Evolutionary conservation across 2,329 filamentous ascomycete genomes (phyloP).

Genomic region (Fusarium subglutinans): DNA sequence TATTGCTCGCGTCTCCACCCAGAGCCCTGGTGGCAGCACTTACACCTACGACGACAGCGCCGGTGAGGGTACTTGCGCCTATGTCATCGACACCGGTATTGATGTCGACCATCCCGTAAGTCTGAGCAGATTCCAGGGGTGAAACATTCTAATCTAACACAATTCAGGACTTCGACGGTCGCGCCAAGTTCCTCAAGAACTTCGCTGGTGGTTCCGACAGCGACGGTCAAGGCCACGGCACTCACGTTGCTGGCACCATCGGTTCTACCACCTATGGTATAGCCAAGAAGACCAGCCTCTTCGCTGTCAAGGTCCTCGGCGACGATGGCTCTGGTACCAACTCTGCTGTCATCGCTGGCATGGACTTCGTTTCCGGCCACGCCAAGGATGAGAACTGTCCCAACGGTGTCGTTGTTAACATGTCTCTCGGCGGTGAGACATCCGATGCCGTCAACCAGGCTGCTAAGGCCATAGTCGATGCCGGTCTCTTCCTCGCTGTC

Average conservation of each 20-base stretch:
- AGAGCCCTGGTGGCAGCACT: slow-evolving; percentile 39
- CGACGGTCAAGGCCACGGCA: slow-evolving; percentile 55
- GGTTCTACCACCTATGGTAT: slow-evolving; percentile 50
- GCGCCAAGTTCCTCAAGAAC: slow-evolving; percentile 46
- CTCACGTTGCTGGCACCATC: slow-evolving; percentile 49
- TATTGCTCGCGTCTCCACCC: slow-evolving; percentile 51
- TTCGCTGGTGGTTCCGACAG: slow-evolving; percentile 37
- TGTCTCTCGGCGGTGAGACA: slow-evolving; percentile 63
- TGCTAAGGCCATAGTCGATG: slow-evolving; percentile 55
- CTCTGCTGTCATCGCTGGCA: slow-evolving; percentile 56
- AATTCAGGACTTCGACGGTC: slow-evolving; percentile 46
- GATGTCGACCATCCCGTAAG: slow-evolving; percentile 50
- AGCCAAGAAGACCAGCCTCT: slow-evolving; percentile 55
- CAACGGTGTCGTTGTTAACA: slow-evolving; percentile 61
- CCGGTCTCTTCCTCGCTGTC: slow-evolving; percentile 63
- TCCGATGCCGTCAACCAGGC: slow-evolving; percentile 61
- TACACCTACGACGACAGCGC: slow-evolving; percentile 54
- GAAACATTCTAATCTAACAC: not conserved
- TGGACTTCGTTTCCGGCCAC: slow-evolving; percentile 55
- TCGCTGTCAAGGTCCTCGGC: slow-evolving; percentile 59
- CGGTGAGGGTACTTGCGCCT: slow-evolving; percentile 54
- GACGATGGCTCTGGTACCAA: slow-evolving; percentile 44
- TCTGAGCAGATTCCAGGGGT: not conserved
- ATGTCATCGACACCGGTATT: slow-evolving; percentile 60
- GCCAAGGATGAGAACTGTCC: slow-evolving; percentile 50